These are phyloP conservation scores for Alternaria gaisen DNA, from an alignment of 2,329 filamentous ascomycete species.

Conservation along the genomic window DNA sequence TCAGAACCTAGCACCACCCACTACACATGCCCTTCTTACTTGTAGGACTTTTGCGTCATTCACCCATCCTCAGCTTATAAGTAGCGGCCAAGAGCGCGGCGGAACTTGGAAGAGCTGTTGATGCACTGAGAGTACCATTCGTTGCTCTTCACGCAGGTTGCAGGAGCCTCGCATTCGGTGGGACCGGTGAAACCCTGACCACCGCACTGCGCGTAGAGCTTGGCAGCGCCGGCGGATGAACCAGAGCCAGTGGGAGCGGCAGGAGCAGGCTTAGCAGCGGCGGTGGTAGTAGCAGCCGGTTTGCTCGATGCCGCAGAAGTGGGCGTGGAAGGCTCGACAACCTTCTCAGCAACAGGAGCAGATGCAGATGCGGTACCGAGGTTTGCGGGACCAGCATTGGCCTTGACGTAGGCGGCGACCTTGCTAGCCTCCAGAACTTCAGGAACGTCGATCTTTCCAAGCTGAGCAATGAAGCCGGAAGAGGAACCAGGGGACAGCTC, in stretches of 20 bases:
- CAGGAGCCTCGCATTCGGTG: conserved; percentile 48
- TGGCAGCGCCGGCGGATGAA: conserved; percentile 9
- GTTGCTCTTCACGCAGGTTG: conserved; percentile 49
- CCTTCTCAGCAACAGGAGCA: conserved; percentile 1
- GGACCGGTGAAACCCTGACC: conserved; percentile 52
- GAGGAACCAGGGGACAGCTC: conserved; percentile 23
- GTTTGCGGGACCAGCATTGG: conserved; percentile 30
- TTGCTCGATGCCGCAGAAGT: too few relatives aligned
- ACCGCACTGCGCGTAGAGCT: conserved; percentile 51
- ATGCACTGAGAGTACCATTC: conserved; percentile 55
- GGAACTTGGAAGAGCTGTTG: conserved; percentile 20
- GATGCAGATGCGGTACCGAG: conserved; percentile 18
- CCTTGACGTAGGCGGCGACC: conserved; percentile 33
- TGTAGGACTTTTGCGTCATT: accelerated
- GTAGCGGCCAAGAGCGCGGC: conserved; percentile 8
- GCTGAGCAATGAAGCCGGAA: conserved; percentile 22
- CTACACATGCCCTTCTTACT: neutral
- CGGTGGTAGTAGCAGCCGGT: neutral
- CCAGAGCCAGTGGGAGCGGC: neutral
- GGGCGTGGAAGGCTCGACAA: neutral
- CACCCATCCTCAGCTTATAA: neutral
- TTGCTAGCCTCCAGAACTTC: conserved; percentile 23
- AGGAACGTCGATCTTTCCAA: conserved; percentile 24
- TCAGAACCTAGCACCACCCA: neutral
- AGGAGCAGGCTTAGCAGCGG: neutral